Evolutionary conservation across 192 early-diverging fungal genomes (phyloP).

Genomic region (Obelidium mucronatum): DNA sequence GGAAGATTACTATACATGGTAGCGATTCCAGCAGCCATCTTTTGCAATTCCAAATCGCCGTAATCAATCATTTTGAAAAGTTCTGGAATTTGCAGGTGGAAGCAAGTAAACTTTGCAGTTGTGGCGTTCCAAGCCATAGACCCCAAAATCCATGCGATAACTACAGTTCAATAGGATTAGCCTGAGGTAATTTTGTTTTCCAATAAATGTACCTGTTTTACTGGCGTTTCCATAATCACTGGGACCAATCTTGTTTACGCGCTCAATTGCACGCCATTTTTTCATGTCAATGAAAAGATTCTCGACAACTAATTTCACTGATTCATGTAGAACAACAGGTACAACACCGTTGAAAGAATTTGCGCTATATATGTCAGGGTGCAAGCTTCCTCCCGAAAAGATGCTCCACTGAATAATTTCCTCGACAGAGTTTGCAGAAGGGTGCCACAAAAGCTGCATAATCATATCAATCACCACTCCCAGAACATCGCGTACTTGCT

Average conservation of each 20-base stretch:
- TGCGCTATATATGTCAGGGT: neutral
- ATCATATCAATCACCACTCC: conserved; percentile 65
- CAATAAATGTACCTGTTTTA: conserved; percentile 67
- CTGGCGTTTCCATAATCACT: conserved; percentile 74
- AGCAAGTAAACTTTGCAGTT: conserved; percentile 63
- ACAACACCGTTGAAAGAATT: conserved; percentile 6
- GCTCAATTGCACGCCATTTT: neutral
- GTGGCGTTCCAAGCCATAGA: conserved; percentile 61
- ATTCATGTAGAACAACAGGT: neutral
- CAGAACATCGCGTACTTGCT: conserved; percentile 84
- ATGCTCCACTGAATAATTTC: conserved; percentile 26
- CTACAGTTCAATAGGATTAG: conserved; percentile 39
- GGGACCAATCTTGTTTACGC: neutral
- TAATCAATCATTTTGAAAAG: conserved; percentile 76
- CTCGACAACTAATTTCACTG: neutral
- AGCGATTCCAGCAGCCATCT: conserved; percentile 58
- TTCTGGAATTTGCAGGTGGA: conserved; percentile 54
- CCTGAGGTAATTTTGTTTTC: neutral
- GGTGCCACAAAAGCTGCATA: conserved; percentile 19
- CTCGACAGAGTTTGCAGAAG: conserved; percentile 23
- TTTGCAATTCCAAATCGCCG: conserved; percentile 76
- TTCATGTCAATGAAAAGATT: neutral
- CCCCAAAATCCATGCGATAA: conserved; percentile 71
- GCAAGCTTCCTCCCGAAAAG: neutral
- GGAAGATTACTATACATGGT: conserved; percentile 57